Evolutionary conservation across 2,329 filamentous ascomycete species (phyloP).

Genomic region (Seiridium cupressi): DNA sequence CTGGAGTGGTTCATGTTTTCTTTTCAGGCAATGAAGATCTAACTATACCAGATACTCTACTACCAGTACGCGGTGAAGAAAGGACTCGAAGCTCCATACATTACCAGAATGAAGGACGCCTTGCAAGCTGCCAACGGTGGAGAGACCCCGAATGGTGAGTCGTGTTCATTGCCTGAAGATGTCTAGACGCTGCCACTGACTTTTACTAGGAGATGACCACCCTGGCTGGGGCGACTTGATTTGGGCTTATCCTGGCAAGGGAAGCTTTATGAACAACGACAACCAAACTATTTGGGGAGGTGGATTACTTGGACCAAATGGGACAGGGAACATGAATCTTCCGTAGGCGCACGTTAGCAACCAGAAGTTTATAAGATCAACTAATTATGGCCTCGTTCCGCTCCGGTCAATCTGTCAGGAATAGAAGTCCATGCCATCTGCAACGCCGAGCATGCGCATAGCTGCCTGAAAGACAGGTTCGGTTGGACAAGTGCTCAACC

Average conservation of each 20-base stretch:
- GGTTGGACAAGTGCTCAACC: too few species aligned
- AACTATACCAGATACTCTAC: constrained; percentile 22
- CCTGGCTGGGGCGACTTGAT: constrained; percentile 30
- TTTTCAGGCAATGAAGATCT: too few species aligned
- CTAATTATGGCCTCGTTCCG: too few species aligned
- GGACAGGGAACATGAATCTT: constrained; percentile 11
- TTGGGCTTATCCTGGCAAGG: constrained; percentile 20
- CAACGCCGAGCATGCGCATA: too few species aligned
- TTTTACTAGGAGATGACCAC: constrained; percentile 9
- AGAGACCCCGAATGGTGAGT: constrained; percentile 7
- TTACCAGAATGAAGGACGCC: constrained; percentile 13
- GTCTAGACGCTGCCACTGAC: background rate
- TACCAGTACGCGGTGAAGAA: constrained; percentile 30
- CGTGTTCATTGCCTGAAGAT: too few species aligned
- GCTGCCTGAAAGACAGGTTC: too few species aligned
- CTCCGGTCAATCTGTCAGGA: too few species aligned
- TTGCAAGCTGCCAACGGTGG: constrained; percentile 1
- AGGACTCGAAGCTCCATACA: constrained; percentile 14
- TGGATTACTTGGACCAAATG: constrained; percentile 16
- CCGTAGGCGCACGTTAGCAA: background rate
- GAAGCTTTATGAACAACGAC: constrained; percentile 16
- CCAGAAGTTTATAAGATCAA: background rate
- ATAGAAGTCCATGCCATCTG: too few species aligned
- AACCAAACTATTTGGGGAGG: constrained; percentile 20
- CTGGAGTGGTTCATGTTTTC: constrained; percentile 1